A percentile compares a stretch with the other conserved stretches of the same genome.
Conservation (phyloP, 495 filamentous ascomycete species). For the Penicillium steckii region DNA sequence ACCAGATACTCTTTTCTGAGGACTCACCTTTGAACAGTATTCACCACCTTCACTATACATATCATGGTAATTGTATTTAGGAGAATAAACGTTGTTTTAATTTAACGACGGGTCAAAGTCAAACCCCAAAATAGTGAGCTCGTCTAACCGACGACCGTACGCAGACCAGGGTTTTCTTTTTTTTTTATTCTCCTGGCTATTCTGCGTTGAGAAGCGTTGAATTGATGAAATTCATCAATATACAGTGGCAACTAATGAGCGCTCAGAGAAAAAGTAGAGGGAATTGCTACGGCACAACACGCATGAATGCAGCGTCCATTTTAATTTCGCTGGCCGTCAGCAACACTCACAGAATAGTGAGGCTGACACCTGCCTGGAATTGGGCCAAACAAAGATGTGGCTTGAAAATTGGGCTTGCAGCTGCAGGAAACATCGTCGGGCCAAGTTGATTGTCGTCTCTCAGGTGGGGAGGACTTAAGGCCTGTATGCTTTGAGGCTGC, state of each 20-base stretch:
- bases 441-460: too few relatives aligned
- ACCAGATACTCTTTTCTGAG: slow-evolving; percentile 9
- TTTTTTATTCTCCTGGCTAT: neutral
- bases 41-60: neutral
- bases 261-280: neutral
- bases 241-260: neutral
- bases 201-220: neutral
- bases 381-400: too few relatives aligned
- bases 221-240: neutral
- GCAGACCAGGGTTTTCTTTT: neutral
- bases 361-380: too few relatives aligned
- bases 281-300: neutral
- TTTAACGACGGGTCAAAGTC: too few relatives aligned
- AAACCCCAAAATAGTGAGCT: too few relatives aligned
- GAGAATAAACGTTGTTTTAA: too few relatives aligned
- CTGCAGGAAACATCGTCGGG: too few relatives aligned
- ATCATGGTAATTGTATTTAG: too few relatives aligned
- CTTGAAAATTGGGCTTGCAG: too few relatives aligned
- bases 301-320: neutral
- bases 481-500: slow-evolving; percentile 9
- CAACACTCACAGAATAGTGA: too few relatives aligned
- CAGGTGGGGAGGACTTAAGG: too few relatives aligned
- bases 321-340: too few relatives aligned
- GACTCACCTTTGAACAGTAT: neutral
- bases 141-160: neutral